Evolutionary conservation across 2,329 filamentous ascomycete species (phyloP).

Genomic region (Pseudonectria foliicola): DNA sequence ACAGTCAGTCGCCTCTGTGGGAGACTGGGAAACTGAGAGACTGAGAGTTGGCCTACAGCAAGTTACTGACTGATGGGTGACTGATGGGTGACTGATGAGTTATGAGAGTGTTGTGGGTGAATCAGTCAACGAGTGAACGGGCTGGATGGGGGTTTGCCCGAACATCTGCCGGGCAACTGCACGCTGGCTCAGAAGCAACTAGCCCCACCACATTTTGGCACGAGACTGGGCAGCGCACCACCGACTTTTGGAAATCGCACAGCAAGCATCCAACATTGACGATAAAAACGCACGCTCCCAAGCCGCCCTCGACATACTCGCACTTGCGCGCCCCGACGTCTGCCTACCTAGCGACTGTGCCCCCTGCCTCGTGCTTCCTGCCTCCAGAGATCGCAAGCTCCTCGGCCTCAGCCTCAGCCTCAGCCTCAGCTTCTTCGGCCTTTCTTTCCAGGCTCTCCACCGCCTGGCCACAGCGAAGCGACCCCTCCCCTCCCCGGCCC

Average conservation of each 20-base stretch:
- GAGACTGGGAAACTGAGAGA: too few relatives aligned
- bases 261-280: conserved; percentile 1
- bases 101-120: too few relatives aligned
- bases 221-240: conserved; percentile 30
- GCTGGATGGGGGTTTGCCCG: conserved; percentile 16
- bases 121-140: not conserved
- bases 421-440: conserved; percentile 8
- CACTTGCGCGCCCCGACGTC: too few relatives aligned
- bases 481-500: conserved; percentile 17
- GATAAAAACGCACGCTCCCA: conserved; percentile 32
- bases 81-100: too few relatives aligned
- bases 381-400: too few relatives aligned
- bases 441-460: conserved; percentile 1
- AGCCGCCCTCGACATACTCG: too few relatives aligned
- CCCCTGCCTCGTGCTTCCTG: not conserved
- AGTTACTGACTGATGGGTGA: too few relatives aligned
- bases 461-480: conserved; percentile 9
- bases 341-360: conserved; percentile 13
- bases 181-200: conserved; percentile 1
- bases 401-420: conserved; percentile 7
- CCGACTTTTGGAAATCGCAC: conserved; percentile 34
- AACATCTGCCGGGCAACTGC: conserved; percentile 20
- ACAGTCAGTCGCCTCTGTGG: too few relatives aligned
- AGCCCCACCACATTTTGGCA: conserved; percentile 29
- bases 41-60: too few relatives aligned